Conservation (phyloP, 139 green algal species). For the Diplosphaera chodatii region DNA sequence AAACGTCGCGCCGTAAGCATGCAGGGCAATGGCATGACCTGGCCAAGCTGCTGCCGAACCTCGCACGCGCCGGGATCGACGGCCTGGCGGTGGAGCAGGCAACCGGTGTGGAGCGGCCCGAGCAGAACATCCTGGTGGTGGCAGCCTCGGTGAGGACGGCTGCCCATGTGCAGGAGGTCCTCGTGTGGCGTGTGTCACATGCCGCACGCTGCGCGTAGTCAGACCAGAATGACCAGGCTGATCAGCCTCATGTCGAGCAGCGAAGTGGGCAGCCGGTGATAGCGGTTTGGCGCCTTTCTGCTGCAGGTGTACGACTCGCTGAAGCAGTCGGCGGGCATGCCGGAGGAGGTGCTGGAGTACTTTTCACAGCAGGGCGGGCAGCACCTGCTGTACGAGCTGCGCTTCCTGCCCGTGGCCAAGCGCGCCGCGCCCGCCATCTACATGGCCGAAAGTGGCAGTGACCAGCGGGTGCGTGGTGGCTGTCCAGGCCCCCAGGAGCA, state of each 20-base stretch:
- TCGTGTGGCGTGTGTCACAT: too few species aligned
- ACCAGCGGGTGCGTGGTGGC: conserved; percentile 23
- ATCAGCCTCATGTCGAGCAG: too few species aligned
- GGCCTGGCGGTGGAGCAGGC: conserved; percentile 41
- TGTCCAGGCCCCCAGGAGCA: too few species aligned
- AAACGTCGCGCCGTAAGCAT: neutral
- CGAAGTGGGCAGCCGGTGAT: neutral
- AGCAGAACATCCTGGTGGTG: conserved; percentile 61
- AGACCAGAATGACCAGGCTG: too few species aligned
- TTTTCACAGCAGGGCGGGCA: conserved; percentile 44
- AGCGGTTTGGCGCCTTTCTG: neutral
- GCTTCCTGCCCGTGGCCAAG: conserved; percentile 40
- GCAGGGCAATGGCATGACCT: conserved; percentile 65
- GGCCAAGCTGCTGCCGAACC: conserved; percentile 50
- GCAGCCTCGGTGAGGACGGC: conserved; percentile 20
- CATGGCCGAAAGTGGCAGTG: conserved; percentile 34
- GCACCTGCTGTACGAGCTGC: conserved; percentile 58
- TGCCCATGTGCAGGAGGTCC: too few species aligned
- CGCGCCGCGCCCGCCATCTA: conserved; percentile 21
- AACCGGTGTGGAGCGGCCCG: conserved; percentile 55
- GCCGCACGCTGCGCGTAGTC: too few species aligned
- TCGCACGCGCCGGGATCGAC: conserved; percentile 52
- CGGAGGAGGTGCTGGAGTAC: conserved; percentile 23
- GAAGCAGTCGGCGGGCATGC: conserved; percentile 18
- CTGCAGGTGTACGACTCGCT: conserved; percentile 60